These are phyloP conservation scores for Scheffersomyces ergatensis DNA, from an alignment of 805 yeast genomes.

Conservation along the genomic window DNA sequence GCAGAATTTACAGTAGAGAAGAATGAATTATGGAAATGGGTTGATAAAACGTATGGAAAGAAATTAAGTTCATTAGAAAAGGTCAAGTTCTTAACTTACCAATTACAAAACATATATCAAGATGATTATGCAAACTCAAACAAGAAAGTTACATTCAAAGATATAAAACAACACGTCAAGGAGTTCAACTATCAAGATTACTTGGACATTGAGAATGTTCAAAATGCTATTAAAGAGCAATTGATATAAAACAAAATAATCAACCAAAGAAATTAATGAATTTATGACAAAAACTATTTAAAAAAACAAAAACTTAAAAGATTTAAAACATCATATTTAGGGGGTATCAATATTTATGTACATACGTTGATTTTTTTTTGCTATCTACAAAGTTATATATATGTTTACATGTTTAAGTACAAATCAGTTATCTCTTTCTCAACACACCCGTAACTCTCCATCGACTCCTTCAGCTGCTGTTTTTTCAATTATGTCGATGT, in stretches of 20 bases:
- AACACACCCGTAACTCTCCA: constrained; percentile 26
- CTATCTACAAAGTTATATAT: not conserved
- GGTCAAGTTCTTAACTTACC: constrained; percentile 16
- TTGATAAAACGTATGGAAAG: constrained; percentile 12
- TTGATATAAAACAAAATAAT: constrained; percentile 9
- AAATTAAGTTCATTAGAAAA: constrained; percentile 14
- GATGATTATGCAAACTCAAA: not conserved
- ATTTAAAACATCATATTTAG: not conserved
- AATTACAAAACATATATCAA: constrained; percentile 6
- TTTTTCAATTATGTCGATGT: constrained; percentile 56
- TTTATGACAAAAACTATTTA: not conserved
- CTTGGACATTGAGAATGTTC: constrained; percentile 8
- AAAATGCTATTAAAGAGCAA: constrained; percentile 7
- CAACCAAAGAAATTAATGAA: not conserved
- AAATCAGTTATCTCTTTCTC: no score
- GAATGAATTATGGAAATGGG: constrained; percentile 21
- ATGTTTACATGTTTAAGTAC: no score
- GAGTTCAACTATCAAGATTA: constrained; percentile 11
- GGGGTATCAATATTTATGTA: not conserved
- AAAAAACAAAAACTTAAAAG: not conserved
- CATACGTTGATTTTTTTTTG: not conserved
- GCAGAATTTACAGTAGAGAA: not conserved
- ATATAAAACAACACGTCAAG: constrained; percentile 6
- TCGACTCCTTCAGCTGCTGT: constrained; percentile 23
- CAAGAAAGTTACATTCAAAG: not conserved